A percentile compares a stretch with the other conserved stretches of the same genome.
These are phyloP conservation scores for Lactifluus piperatus DNA, from an alignment of 768 basidiomycete genomes.

Conservation along the genomic window DNA sequence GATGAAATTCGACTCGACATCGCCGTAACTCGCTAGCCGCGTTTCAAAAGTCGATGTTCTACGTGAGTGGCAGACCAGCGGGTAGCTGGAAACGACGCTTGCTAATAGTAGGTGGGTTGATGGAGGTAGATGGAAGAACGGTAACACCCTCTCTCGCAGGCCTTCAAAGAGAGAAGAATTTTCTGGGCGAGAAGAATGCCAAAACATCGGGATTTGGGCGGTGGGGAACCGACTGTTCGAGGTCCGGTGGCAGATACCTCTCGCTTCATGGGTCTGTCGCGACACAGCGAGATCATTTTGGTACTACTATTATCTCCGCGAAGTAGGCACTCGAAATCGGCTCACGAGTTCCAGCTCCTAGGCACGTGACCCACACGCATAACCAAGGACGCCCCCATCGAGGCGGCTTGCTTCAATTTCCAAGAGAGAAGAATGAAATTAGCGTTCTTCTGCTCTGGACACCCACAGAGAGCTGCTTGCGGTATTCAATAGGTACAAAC, in stretches of 20 bases:
- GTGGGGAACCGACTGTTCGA: neutral
- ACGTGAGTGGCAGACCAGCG: constrained; percentile 42
- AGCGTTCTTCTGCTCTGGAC: constrained; percentile 46
- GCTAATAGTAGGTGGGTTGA: constrained; percentile 31
- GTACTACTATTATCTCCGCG: constrained; percentile 40
- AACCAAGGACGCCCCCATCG: constrained; percentile 73
- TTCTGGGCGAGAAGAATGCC: neutral
- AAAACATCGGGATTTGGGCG: neutral
- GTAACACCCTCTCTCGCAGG: neutral
- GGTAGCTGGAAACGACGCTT: constrained; percentile 51
- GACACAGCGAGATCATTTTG: constrained; percentile 31
- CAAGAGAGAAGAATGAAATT: constrained; percentile 56
- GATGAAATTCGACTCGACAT: constrained; percentile 29
- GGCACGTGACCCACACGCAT: constrained; percentile 49
- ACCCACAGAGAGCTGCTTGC: constrained; percentile 47
- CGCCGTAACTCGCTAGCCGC: constrained; percentile 55
- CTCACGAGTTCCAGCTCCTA: constrained; percentile 41
- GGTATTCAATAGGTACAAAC: no score
- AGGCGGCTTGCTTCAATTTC: constrained; percentile 75
- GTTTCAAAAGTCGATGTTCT: constrained; percentile 80
- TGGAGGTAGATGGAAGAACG: constrained; percentile 22
- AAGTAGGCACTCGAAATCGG: constrained; percentile 73
- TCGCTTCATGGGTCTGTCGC: constrained; percentile 18
- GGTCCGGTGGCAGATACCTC: constrained; percentile 2
- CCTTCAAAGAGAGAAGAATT: constrained; percentile 2